A percentile compares a stretch with the other conserved stretches of the same genome.
These are phyloP conservation scores for Claviceps maximensis DNA, from an alignment of 2,329 filamentous ascomycete genomes.

Conservation along the genomic window DNA sequence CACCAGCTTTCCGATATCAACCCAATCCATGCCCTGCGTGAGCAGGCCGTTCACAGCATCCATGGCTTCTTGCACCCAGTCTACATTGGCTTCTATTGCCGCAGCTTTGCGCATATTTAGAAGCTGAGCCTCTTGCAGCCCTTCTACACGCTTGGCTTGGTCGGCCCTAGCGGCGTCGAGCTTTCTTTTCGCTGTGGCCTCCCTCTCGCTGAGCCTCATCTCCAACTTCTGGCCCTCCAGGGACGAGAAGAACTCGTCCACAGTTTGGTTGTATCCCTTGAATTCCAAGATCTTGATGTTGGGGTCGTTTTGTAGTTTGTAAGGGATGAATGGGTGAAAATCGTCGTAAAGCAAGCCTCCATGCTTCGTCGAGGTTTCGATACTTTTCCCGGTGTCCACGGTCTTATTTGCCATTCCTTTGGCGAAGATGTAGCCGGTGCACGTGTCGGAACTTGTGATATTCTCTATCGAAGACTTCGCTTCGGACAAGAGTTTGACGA, in stretches of 20 bases:
- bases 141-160: slow-evolving; percentile 73
- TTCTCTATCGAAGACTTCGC: slow-evolving; percentile 52
- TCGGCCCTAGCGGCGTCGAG: slow-evolving; percentile 74
- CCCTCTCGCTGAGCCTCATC: slow-evolving; percentile 67
- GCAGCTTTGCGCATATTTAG: slow-evolving; percentile 78
- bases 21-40: slow-evolving; percentile 93
- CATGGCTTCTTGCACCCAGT: slow-evolving; percentile 83
- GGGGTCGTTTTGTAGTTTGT: slow-evolving; percentile 59
- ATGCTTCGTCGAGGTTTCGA: slow-evolving; percentile 24
- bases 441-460: slow-evolving; percentile 50
- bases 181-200: slow-evolving; percentile 69
- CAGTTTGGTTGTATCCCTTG: slow-evolving; percentile 78
- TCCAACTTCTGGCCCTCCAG: slow-evolving; percentile 83
- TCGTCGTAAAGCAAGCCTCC: slow-evolving; percentile 69
- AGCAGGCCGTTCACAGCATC: slow-evolving; percentile 88
- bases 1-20: slow-evolving; percentile 76
- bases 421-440: slow-evolving; percentile 81
- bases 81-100: slow-evolving; percentile 80
- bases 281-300: slow-evolving; percentile 59
- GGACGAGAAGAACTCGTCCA: slow-evolving; percentile 95
- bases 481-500: slow-evolving; percentile 55
- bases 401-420: slow-evolving; percentile 33
- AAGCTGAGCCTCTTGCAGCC: slow-evolving; percentile 66
- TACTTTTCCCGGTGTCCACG: slow-evolving; percentile 7
- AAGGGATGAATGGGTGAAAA: slow-evolving; percentile 83